Percentiles rank a stretch among this genome's conserved stretches.
These are phyloP conservation scores for Nematocida major DNA, from an alignment of 371 early-diverging fungal species.

Conservation along the genomic window DNA sequence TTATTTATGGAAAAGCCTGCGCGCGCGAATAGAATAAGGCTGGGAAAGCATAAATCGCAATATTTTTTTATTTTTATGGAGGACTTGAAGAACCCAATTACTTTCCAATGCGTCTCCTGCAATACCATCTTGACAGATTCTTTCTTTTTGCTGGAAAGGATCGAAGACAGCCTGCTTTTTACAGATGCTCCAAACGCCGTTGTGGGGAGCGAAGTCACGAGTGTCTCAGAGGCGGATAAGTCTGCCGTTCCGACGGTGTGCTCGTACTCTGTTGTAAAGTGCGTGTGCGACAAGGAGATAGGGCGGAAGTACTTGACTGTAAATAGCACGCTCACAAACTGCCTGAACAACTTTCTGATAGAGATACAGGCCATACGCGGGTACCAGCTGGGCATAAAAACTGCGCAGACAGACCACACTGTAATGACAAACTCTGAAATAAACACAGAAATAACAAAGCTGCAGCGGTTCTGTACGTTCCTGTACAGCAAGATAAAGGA, in stretches of 20 bases:
- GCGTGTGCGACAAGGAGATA: conserved; percentile 24
- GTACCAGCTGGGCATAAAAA: conserved; percentile 32
- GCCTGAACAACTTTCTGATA: conserved; percentile 37
- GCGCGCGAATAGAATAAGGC: not conserved
- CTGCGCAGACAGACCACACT: not conserved
- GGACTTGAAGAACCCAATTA: conserved; percentile 52
- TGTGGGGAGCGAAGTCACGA: not conserved
- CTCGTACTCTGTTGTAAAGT: conserved; percentile 15
- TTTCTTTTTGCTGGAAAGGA: conserved; percentile 46
- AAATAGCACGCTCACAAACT: conserved; percentile 20
- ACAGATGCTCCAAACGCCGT: conserved; percentile 6
- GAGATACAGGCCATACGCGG: conserved; percentile 4
- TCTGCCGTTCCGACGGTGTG: conserved; percentile 26
- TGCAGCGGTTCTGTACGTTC: conserved; percentile 54
- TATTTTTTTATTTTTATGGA: conserved; percentile 16
- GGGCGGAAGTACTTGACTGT: conserved; percentile 52
- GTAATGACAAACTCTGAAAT: conserved; percentile 36
- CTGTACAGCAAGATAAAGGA: conserved; percentile 51
- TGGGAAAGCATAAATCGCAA: not conserved
- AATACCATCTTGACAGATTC: conserved; percentile 44
- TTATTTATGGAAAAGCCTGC: not conserved
- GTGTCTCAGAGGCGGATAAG: not conserved
- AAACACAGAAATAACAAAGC: conserved; percentile 37
- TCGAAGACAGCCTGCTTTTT: conserved; percentile 39
- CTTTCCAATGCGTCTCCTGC: conserved; percentile 53